A percentile compares a stretch with the other conserved stretches of the same genome.
Evolutionary conservation across 2,329 filamentous ascomycete species (phyloP).

Genomic region (Botryotinia convoluta): DNA sequence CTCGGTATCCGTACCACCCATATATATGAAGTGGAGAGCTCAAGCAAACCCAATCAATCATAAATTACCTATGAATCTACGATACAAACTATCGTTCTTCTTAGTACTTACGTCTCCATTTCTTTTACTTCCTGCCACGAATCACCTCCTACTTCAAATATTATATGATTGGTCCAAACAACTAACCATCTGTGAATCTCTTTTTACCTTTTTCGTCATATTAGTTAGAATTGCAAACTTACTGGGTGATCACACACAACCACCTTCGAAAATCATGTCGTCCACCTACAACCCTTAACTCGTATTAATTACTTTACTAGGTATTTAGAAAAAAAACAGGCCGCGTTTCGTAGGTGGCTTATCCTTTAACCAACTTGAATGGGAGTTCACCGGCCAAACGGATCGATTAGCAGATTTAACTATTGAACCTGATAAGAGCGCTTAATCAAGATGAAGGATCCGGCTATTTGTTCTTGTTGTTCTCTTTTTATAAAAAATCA

Average conservation of each 20-base stretch:
- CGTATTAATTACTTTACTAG: not conserved
- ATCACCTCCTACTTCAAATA: not conserved
- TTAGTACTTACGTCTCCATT: not conserved
- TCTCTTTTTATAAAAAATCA: not conserved
- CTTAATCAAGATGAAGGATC: not conserved
- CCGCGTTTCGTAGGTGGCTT: conserved; percentile 3
- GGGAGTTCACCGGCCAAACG: not conserved
- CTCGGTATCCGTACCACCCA: not conserved
- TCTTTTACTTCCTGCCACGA: not conserved
- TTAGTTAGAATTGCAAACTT: not conserved
- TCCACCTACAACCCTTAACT: not conserved
- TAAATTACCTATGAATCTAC: too few species aligned
- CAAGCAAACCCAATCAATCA: not conserved
- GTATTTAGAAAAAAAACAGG: not conserved
- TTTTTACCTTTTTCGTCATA: not conserved
- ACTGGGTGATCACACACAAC: not conserved
- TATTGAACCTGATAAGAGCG: not conserved
- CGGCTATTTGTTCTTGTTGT: not conserved
- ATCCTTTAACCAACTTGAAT: not conserved
- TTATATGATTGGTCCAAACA: not conserved
- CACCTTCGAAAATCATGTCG: not conserved
- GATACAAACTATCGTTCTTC: not conserved
- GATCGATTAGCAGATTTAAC: not conserved
- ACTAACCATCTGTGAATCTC: not conserved
- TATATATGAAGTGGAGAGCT: not conserved